phyloP scores from a whole-genome alignment of 2,329 filamentous ascomycete species.

The Monilinia aucupariae region DNA sequence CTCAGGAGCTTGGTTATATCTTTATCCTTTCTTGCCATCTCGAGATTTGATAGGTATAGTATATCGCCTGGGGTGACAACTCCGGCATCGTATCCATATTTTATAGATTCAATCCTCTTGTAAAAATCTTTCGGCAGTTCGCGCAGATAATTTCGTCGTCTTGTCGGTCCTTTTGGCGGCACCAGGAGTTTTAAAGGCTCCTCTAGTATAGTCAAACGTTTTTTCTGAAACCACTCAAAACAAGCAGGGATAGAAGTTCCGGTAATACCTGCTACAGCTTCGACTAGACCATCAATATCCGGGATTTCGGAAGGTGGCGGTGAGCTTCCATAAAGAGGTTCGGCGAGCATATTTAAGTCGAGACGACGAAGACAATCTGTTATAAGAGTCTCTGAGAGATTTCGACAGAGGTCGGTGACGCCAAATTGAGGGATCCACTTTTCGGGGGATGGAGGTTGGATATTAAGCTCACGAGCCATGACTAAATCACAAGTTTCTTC shows the following conservation, averaged over 20 bases:
- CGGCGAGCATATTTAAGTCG: neutral
- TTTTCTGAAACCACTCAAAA: neutral
- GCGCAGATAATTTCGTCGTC: neutral
- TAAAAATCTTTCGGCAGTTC: neutral
- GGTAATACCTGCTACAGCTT: conserved; percentile 8
- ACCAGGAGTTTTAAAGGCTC: neutral
- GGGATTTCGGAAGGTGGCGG: neutral
- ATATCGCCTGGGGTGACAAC: neutral
- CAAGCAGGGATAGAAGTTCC: conserved; percentile 6
- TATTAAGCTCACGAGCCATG: neutral
- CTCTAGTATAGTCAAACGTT: neutral
- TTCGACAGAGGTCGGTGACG: conserved; percentile 7
- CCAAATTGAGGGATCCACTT: neutral
- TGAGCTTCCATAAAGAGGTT: neutral
- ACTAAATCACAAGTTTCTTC: conserved; percentile 6
- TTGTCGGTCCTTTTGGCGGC: neutral
- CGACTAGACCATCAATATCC: neutral
- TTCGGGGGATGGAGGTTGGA: neutral
- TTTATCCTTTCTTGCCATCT: neutral
- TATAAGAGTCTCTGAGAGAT: conserved; percentile 12
- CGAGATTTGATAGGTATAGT: neutral
- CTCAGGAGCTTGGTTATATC: conserved; percentile 9
- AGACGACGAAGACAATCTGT: conserved; percentile 11
- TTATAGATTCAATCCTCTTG: neutral
- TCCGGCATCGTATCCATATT: neutral